Evolutionary conservation across 2,329 filamentous ascomycete species (phyloP).

Genomic region (Ascochyta lentis): DNA sequence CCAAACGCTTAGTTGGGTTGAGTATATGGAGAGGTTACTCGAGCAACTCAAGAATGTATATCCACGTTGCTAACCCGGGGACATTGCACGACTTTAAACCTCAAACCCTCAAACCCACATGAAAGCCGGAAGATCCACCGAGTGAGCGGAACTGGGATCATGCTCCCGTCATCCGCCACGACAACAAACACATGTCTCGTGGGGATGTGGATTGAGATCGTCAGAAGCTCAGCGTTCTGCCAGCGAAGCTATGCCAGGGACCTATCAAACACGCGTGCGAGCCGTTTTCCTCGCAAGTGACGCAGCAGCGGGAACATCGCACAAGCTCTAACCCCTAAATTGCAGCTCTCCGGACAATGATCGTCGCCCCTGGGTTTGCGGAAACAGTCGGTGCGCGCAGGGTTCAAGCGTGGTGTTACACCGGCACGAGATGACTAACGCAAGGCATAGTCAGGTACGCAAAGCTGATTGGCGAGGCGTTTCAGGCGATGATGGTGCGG

Average conservation of each 20-base stretch:
- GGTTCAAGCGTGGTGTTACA: slow-evolving; percentile 19
- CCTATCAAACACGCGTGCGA: slow-evolving; percentile 18
- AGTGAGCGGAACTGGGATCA: slow-evolving; percentile 8
- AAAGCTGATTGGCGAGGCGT: slow-evolving; percentile 34
- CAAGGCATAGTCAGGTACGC: slow-evolving; percentile 39
- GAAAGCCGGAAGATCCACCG: slow-evolving; percentile 6
- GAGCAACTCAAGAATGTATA: slow-evolving; percentile 12
- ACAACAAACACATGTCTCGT: slow-evolving; percentile 15
- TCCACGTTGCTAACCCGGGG: slow-evolving; percentile 16
- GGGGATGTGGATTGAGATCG: slow-evolving; percentile 7
- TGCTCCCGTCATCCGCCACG: slow-evolving; percentile 12
- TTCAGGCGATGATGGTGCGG: slow-evolving; percentile 39
- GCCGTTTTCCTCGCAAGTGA: slow-evolving; percentile 31
- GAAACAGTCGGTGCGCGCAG: slow-evolving; percentile 21
- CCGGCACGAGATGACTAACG: slow-evolving; percentile 15
- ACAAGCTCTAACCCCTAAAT: slow-evolving; percentile 5
- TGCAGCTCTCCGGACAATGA: slow-evolving; percentile 1
- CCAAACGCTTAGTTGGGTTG: neutral
- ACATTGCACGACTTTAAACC: slow-evolving; percentile 18
- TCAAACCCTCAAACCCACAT: slow-evolving; percentile 4
- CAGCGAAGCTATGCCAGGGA: slow-evolving; percentile 28
- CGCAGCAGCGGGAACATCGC: slow-evolving; percentile 22
- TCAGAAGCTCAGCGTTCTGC: slow-evolving; percentile 12
- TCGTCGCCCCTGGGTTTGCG: slow-evolving; percentile 2
- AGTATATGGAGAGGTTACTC: slow-evolving; percentile 17